Evolutionary conservation across 2,329 filamentous ascomycete species (phyloP).

Genomic region (Elsinoe ampelina): DNA sequence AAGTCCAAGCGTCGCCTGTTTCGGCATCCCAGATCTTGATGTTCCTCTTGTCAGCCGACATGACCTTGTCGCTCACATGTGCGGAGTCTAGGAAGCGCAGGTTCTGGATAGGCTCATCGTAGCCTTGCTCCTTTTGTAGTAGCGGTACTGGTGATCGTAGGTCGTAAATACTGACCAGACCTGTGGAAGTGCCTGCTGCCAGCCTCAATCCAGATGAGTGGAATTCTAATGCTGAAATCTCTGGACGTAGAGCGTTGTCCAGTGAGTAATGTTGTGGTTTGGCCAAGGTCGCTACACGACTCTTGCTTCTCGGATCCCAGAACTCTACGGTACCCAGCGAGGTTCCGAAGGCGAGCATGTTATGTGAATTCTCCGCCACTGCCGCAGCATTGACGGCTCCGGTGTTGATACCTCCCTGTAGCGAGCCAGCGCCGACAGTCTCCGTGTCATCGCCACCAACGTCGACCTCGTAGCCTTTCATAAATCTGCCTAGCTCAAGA

Average conservation of each 20-base stretch:
- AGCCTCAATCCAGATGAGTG: conserved; percentile 73
- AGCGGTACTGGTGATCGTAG: conserved; percentile 77
- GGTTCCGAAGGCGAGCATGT: conserved; percentile 85
- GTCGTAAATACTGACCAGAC: conserved; percentile 85
- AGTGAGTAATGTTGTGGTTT: conserved; percentile 35
- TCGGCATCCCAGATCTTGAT: conserved; percentile 92
- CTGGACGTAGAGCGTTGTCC: conserved; percentile 35
- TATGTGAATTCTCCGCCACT: conserved; percentile 81
- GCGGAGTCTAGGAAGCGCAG: conserved; percentile 62
- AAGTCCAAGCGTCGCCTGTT: conserved; percentile 84
- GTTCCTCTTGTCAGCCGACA: conserved; percentile 88
- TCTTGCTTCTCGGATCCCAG: conserved; percentile 82
- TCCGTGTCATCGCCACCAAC: conserved; percentile 73
- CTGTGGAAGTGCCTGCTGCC: conserved; percentile 77
- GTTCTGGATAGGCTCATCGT: conserved; percentile 85
- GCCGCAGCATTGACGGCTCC: conserved; percentile 82
- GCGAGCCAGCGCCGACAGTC: conserved; percentile 56
- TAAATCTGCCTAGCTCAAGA: conserved; percentile 82
- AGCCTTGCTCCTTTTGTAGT: conserved; percentile 89
- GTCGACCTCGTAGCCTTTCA: conserved; percentile 87
- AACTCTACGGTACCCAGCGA: conserved; percentile 93
- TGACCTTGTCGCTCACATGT: conserved; percentile 59
- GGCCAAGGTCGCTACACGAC: conserved; percentile 67
- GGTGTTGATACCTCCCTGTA: conserved; percentile 79
- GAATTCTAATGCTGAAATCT: conserved; percentile 83